A percentile compares a stretch with the other conserved stretches of the same genome.
Conservation (phyloP, 1,284 basidiomycete genomes). For the Peniophora sp. region DNA sequence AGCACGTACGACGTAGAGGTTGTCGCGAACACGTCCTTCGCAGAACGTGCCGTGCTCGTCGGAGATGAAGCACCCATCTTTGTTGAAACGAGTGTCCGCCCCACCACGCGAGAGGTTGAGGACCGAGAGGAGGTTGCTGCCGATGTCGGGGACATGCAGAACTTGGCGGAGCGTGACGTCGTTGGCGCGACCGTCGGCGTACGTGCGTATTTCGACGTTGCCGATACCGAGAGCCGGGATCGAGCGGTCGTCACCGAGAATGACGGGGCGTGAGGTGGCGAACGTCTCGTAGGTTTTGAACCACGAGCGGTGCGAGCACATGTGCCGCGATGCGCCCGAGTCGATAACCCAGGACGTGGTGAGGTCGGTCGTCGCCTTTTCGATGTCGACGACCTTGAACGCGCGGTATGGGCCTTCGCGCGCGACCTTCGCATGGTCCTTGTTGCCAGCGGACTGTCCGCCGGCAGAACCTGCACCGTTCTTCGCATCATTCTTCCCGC, state of each 20-base stretch:
- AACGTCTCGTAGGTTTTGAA: conserved; percentile 7
- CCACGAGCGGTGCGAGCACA: conserved; percentile 12
- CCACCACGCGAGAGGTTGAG: conserved; percentile 6
- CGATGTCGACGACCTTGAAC: too few relatives aligned
- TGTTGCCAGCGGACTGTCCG: too few relatives aligned
- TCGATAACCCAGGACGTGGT: conserved; percentile 19
- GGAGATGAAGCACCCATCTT: background rate
- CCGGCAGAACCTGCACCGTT: too few relatives aligned
- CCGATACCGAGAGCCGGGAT: conserved; percentile 11
- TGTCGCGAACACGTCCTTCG: too few relatives aligned
- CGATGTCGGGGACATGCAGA: conserved; percentile 14
- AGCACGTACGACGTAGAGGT: too few relatives aligned
- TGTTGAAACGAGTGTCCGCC: conserved; percentile 4
- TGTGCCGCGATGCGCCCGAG: conserved; percentile 13
- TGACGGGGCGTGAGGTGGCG: conserved; percentile 4
- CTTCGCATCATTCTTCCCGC: too few relatives aligned
- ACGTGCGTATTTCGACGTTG: background rate
- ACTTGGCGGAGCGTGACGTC: conserved; percentile 5
- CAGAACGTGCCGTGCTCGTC: too few relatives aligned
- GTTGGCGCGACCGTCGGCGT: background rate
- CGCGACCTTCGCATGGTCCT: too few relatives aligned
- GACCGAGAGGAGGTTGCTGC: conserved; percentile 18
- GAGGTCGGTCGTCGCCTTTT: too few relatives aligned
- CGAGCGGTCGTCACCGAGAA: conserved; percentile 11
- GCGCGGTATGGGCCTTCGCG: too few relatives aligned